These are phyloP conservation scores for Ustilaginoidea virens DNA, from an alignment of 2,329 filamentous ascomycete genomes.

Conservation along the genomic window DNA sequence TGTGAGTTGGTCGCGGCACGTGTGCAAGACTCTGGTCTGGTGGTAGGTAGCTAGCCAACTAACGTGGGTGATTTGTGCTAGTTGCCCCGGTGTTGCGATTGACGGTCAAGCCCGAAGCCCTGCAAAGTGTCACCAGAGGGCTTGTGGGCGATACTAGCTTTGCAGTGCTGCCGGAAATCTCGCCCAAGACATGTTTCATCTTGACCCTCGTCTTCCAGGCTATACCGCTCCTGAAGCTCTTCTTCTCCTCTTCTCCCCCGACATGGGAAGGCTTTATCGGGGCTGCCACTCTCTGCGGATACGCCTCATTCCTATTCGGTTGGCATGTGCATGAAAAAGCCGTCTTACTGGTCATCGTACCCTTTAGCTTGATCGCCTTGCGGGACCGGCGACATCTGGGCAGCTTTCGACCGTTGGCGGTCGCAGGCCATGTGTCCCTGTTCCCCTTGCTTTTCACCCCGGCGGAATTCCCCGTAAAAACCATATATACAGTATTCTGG, in stretches of 20 bases:
- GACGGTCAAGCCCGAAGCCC: conserved; percentile 53
- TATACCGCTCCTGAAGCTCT: conserved; percentile 69
- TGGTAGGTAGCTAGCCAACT: too few relatives aligned
- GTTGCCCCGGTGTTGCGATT: conserved; percentile 73
- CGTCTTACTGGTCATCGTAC: conserved; percentile 83
- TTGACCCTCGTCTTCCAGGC: conserved; percentile 73
- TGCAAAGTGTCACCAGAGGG: conserved; percentile 82
- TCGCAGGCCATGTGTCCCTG: conserved; percentile 86
- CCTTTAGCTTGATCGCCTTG: conserved; percentile 83
- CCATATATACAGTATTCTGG: conserved; percentile 85
- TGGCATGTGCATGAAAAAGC: conserved; percentile 99
- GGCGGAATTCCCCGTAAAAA: conserved; percentile 88
- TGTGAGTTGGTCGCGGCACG: conserved; percentile 37
- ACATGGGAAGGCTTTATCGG: conserved; percentile 85
- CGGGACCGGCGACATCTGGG: conserved; percentile 81
- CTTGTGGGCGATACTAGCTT: conserved; percentile 90
- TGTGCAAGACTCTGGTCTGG: too few relatives aligned
- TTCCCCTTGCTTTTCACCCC: conserved; percentile 89
- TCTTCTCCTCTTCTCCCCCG: conserved; percentile 39
- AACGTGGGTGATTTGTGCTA: conserved; percentile 18
- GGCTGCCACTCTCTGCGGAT: conserved; percentile 81
- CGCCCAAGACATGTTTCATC: conserved; percentile 62
- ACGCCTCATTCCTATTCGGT: conserved; percentile 91
- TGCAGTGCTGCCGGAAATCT: conserved; percentile 78
- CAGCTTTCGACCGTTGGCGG: conserved; percentile 80